These are phyloP conservation scores for Syncephalastrum monosporum DNA, from an alignment of 371 early-diverging fungal genomes.

Conservation along the genomic window DNA sequence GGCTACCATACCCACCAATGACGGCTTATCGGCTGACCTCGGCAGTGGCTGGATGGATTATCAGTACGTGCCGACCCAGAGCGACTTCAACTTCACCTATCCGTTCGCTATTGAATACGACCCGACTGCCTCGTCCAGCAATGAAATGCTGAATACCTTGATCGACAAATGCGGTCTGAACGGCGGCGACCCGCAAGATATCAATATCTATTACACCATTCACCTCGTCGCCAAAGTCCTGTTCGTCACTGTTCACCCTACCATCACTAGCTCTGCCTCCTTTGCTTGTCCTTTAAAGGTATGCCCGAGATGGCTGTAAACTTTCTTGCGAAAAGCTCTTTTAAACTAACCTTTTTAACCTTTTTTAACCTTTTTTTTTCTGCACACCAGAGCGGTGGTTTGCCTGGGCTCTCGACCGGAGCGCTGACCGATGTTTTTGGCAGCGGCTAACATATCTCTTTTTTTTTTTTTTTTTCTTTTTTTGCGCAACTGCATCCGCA, in stretches of 20 bases:
- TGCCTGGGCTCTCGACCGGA: conserved; percentile 2
- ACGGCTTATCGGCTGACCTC: conserved; percentile 16
- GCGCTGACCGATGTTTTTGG: conserved; percentile 1
- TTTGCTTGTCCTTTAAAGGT: conserved; percentile 45
- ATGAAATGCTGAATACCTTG: conserved; percentile 44
- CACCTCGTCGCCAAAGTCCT: conserved; percentile 31
- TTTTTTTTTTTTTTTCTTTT: background rate
- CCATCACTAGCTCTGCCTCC: conserved; percentile 28
- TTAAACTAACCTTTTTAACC: background rate
- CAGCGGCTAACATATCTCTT: background rate
- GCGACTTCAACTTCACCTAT: conserved; percentile 41
- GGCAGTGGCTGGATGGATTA: conserved; percentile 46
- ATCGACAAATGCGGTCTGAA: conserved; percentile 45
- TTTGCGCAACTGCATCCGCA: no score
- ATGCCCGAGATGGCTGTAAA: conserved; percentile 6
- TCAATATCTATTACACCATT: conserved; percentile 38
- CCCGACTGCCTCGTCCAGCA: conserved; percentile 28
- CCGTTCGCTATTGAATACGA: conserved; percentile 49
- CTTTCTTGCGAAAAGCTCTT: background rate
- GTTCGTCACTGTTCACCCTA: conserved; percentile 37
- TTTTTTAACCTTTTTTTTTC: background rate
- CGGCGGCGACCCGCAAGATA: conserved; percentile 24
- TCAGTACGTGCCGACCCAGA: conserved; percentile 37
- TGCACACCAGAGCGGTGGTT: background rate
- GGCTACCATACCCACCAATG: conserved; percentile 45